Base-by-base conservation (phyloP, 1,139 yeast species). In the Geotrichum klebahnii region DNA sequence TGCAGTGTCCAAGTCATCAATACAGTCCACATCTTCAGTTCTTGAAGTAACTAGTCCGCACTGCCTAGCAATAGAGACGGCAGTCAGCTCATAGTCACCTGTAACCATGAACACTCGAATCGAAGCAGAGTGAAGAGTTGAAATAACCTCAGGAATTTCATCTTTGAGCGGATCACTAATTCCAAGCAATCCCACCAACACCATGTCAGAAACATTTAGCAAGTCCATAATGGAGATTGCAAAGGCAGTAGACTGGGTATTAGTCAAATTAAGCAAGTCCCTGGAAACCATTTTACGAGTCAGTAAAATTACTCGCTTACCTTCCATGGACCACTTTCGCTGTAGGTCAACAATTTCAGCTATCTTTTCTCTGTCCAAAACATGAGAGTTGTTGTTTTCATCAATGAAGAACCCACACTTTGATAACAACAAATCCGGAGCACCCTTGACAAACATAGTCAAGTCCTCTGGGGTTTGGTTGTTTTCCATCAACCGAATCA, bases 21-120 rank as follows among this genome's bases (percentile, higher is more conserved):
- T 37, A 16, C 58, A 57, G 49, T 66, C 68, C 12, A 69, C 49
- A 24, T 32, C 60, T 2, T 51, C 53, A 34, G 10, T n/a, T n/a
- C 55, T 60, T 28, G 56, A 54, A 2, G 71, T 61, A 9, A 72
- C 55, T 42, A 74, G 71, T 8, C 74, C 74, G 61, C 74, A 67
- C 53, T 69, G 69, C 40, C 65, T 65, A 8, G 78, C 79, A 57
- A 76, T 75, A 2, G 78, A 69, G 39, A 71, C 62, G 3, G 78
- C 80, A n/a, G 79, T 76, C 24, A 73, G 60, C 56, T 72, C 76
- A 55, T 69, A 74, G 57, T 76, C 80, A 49, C 80, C 80, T 24
- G 79, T 76, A 35, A 75, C 73, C 79, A 76, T 75, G n/a, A 71
- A 69, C 14, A 73, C 64, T 44, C 71, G 73, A 44, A 76, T 69